These are phyloP conservation scores for Cryptosporidium canis DNA, from an alignment of 169 alveolate genomes.

Conservation along the genomic window DNA sequence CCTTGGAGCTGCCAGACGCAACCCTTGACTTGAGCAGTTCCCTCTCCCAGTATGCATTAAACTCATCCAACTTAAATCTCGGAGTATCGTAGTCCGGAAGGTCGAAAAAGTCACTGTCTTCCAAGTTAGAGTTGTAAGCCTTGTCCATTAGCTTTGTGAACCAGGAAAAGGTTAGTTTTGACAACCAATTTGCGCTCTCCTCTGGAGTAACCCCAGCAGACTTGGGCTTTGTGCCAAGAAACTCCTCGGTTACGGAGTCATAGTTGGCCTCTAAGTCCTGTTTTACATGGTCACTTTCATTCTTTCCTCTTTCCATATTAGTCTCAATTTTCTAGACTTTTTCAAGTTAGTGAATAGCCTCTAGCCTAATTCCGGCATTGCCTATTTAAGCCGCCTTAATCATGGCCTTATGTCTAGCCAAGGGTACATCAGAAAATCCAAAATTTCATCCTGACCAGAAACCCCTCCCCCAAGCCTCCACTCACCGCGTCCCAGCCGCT, in stretches of 20 bases:
- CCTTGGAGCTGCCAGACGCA: neutral
- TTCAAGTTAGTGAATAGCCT: slow-evolving; percentile 6
- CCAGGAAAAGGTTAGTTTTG: slow-evolving; percentile 73
- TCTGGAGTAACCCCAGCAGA: slow-evolving; percentile 44
- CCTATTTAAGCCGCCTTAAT: neutral
- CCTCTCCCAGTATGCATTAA: slow-evolving; percentile 41
- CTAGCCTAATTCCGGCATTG: neutral
- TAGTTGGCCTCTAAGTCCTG: neutral
- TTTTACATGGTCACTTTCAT: neutral
- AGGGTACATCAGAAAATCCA: neutral
- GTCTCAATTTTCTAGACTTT: slow-evolving; percentile 3
- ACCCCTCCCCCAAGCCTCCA: neutral
- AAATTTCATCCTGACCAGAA: neutral
- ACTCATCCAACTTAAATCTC: slow-evolving; percentile 14
- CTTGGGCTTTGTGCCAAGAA: neutral
- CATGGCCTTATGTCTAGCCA: neutral
- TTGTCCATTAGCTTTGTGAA: slow-evolving; percentile 58
- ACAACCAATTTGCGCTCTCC: slow-evolving; percentile 67
- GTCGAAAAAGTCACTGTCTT: slow-evolving; percentile 37
- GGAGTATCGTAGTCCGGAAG: slow-evolving; percentile 68
- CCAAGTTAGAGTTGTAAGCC: slow-evolving; percentile 39
- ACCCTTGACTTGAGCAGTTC: slow-evolving; percentile 8
- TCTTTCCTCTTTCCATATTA: slow-evolving; percentile 17
- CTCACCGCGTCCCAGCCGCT: too few relatives aligned
- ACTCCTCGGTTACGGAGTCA: neutral